Percentiles rank a stretch among this genome's conserved stretches.
phyloP scores from a whole-genome alignment of 2,329 filamentous ascomycete genomes.

The Pseudocercospora crystallina region DNA sequence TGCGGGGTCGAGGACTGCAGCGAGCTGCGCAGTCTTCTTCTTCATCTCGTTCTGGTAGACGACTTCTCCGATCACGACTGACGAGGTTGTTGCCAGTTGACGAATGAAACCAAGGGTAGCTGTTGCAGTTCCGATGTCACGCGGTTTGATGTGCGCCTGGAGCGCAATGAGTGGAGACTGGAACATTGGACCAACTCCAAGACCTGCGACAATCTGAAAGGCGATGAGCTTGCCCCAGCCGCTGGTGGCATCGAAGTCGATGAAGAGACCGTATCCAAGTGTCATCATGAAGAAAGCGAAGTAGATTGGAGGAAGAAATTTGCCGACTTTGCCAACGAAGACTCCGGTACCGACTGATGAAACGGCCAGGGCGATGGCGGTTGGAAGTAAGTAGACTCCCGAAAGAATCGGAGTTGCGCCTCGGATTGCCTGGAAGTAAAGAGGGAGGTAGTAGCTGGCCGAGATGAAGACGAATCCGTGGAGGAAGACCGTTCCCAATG shows the following conservation, averaged over 20 bases:
- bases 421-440: slow-evolving; percentile 80
- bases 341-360: slow-evolving; percentile 36
- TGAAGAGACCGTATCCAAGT: slow-evolving; percentile 41
- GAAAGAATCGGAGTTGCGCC: slow-evolving; percentile 67
- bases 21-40: slow-evolving; percentile 52
- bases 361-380: slow-evolving; percentile 35
- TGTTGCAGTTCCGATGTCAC: slow-evolving; percentile 68
- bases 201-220: slow-evolving; percentile 63
- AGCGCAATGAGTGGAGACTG: slow-evolving; percentile 68
- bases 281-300: slow-evolving; percentile 40
- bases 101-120: slow-evolving; percentile 67
- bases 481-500: slow-evolving; percentile 66
- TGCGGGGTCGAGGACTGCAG: slow-evolving; percentile 51
- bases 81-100: slow-evolving; percentile 66
- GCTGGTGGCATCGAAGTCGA: slow-evolving; percentile 36
- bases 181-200: slow-evolving; percentile 68
- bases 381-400: slow-evolving; percentile 58
- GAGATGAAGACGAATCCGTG: slow-evolving; percentile 79
- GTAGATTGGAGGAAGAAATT: slow-evolving; percentile 54
- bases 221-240: slow-evolving; percentile 41
- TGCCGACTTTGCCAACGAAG: slow-evolving; percentile 48
- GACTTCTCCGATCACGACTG: slow-evolving; percentile 72
- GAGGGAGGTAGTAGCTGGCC: slow-evolving; percentile 72
- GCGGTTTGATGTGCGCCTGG: slow-evolving; percentile 61
- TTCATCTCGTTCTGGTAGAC: slow-evolving; percentile 76